Evolutionary conservation across 2,329 filamentous ascomycete genomes (phyloP).

Genomic region (Lachnellula suecica): DNA sequence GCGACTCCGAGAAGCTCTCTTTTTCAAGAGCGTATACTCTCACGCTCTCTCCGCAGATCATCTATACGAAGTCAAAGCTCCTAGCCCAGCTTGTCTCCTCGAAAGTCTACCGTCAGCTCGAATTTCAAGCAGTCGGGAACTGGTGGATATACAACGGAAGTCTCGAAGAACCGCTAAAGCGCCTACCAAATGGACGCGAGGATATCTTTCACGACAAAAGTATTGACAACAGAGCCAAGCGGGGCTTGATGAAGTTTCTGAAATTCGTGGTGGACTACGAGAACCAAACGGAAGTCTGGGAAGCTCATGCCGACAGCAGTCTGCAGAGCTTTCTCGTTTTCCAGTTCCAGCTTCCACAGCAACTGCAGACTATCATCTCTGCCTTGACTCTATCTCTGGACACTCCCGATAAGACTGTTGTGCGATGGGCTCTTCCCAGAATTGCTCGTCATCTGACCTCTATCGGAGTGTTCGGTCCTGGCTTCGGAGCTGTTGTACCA

Average conservation of each 20-base stretch:
- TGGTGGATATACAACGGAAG: constrained; percentile 70
- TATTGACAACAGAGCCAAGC: constrained; percentile 79
- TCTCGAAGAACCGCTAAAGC: constrained; percentile 46
- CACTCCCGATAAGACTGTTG: constrained; percentile 50
- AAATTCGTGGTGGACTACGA: constrained; percentile 79
- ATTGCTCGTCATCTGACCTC: constrained; percentile 82
- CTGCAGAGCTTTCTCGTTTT: constrained; percentile 59
- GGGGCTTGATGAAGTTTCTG: constrained; percentile 88
- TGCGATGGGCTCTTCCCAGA: constrained; percentile 64
- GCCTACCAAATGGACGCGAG: constrained; percentile 86
- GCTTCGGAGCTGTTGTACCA: constrained; percentile 85
- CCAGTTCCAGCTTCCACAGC: constrained; percentile 66
- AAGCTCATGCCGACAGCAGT: constrained; percentile 50
- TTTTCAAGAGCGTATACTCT: constrained; percentile 77
- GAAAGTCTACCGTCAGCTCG: constrained; percentile 82
- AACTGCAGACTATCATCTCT: constrained; percentile 62
- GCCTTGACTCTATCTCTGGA: constrained; percentile 76
- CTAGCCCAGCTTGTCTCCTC: constrained; percentile 84
- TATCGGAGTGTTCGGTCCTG: constrained; percentile 82
- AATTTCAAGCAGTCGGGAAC: constrained; percentile 89
- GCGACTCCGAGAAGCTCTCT: constrained; percentile 45
- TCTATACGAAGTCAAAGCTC: constrained; percentile 80
- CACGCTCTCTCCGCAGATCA: constrained; percentile 79
- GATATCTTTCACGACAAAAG: constrained; percentile 81
- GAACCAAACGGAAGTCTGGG: constrained; percentile 58